Evolutionary conservation across 1,284 basidiomycete species (phyloP), one percentile per base, ranked within the genome.

Genomic region (Ceratobasidium sp.): DNA sequence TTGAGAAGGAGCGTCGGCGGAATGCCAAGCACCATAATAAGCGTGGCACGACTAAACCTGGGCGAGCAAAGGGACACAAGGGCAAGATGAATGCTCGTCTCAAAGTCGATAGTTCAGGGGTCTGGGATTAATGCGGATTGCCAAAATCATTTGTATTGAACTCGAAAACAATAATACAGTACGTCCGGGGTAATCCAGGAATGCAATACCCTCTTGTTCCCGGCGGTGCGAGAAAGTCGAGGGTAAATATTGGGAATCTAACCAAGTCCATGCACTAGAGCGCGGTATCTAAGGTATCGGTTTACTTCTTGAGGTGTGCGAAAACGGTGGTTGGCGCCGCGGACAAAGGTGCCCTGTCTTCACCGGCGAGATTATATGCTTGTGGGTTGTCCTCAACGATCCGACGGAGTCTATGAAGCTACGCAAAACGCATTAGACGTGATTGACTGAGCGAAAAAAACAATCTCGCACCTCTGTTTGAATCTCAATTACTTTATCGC

Each of bases 31-130:
- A 92, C 82, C 92, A 95, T 82, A 88, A 91, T 0, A 91, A 91
- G 82, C 89, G 90, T 78, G 87, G 88, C 11, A 86, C 87, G 4
- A 87, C 88, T 76, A 87, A 89, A 78, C 90, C 88, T 37, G 95
- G 95, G 34, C 87, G 93, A 59, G 86, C 90, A 25, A 90, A 91
- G 80, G 95, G 95, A 19, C 94, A 92, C 82, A 96, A 97, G 83
- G 92, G 91, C 78, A 96, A 95, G 84, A 89, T 90, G 81, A 92
- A 94, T 80, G 88, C 84, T 44, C 87, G 89, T 77, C 88, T 94
- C 43, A 89, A 90, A 81, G 80, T 91, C 11, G 91, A 92, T 81
- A 86, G 56, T 51, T 73, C 46, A 37, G 70, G 70, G 17, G 46
- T 64, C 13, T 73, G 70, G 70, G 70, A 73, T 73, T 73, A 32